phyloP scores from a whole-genome alignment of 208 protist species.

The Crithidia sp. region DNA sequence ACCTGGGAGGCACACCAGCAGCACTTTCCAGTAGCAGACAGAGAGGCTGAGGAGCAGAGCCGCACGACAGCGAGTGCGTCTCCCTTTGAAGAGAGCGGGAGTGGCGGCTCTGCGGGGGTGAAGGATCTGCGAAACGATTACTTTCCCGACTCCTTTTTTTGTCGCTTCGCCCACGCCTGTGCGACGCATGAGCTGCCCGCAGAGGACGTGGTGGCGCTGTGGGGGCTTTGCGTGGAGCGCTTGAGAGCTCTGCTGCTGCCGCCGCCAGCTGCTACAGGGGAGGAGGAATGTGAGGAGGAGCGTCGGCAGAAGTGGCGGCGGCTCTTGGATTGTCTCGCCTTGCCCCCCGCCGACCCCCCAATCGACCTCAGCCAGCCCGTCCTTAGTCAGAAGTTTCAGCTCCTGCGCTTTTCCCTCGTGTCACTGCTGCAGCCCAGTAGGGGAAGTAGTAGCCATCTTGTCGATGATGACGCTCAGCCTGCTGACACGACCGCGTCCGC shows the following conservation, averaged over 20 bases:
- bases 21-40: background rate
- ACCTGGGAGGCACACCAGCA: conserved; percentile 29
- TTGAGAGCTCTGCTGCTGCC: conserved; percentile 26
- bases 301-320: conserved; percentile 16
- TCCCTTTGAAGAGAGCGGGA: background rate
- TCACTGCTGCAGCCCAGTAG: conserved; percentile 32
- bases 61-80: background rate
- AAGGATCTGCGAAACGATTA: conserved; percentile 66
- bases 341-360: conserved; percentile 34
- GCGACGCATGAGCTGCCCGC: conserved; percentile 33
- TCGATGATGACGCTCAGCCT: conserved; percentile 1
- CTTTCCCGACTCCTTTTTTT: conserved; percentile 77
- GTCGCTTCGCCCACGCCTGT: conserved; percentile 65
- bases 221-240: conserved; percentile 45
- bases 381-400: conserved; percentile 83
- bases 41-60: background rate
- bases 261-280: background rate
- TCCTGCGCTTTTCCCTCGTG: conserved; percentile 64
- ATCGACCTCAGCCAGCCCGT: conserved; percentile 55
- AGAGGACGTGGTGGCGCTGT: conserved; percentile 47
- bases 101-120: background rate
- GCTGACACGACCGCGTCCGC: background rate
- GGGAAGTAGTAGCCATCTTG: background rate
- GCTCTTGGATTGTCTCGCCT: conserved; percentile 46
- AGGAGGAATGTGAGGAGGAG: background rate